Evolutionary conservation across 106 monocot species (phyloP), one percentile per base, ranked within the genome.

Genomic region (Dendrobium huoshanense): DNA sequence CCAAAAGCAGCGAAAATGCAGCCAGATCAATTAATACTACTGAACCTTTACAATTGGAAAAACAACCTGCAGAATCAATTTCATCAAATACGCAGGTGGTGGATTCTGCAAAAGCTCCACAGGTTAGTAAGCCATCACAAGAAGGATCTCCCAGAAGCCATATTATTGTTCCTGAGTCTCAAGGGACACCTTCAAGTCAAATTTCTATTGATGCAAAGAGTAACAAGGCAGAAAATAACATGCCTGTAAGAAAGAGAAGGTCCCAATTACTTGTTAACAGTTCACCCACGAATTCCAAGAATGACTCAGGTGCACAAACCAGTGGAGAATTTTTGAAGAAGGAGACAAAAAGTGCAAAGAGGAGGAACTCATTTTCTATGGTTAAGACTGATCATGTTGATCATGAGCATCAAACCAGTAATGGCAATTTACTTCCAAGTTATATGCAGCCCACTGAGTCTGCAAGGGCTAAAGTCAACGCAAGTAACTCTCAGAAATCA

Each of bases 361-460:
- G 90, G 41, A 81, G 74, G 73, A 84, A 72, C 58, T 89, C 85
- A 61, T 58, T 88, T 47, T 87, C 72, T 40, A 81, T 51, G 33
- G 67, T 77, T 79, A 88, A 85, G 82, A 44, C 84, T 77, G 89
- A 93, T 79, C 67, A 77, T 77, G 72, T 33, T 85, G 93, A 95
- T 77, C 80, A 79, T 55, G 93, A 93, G 55, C 85, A 88, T 65
- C 75, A 84, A 47, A 72, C 70, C 24, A 90, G 90, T 68, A 86
- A 70, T 59, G 85, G 86, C 84, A 91, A 72, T 77, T 86, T 91
- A 8, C 81, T 99, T 84, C 99, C 99, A 55, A 93, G 89, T 84
- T 99, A 99, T 75, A 99, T 99, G 99, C 95, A 95, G 86, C 88
- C 88, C 41, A 99, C 99, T 16, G 87, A 91, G 75, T 95, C 95